Evolutionary conservation across 331 rosid species (phyloP), one percentile per base, ranked within the genome.

Genomic region (Rosa hybrid): DNA sequence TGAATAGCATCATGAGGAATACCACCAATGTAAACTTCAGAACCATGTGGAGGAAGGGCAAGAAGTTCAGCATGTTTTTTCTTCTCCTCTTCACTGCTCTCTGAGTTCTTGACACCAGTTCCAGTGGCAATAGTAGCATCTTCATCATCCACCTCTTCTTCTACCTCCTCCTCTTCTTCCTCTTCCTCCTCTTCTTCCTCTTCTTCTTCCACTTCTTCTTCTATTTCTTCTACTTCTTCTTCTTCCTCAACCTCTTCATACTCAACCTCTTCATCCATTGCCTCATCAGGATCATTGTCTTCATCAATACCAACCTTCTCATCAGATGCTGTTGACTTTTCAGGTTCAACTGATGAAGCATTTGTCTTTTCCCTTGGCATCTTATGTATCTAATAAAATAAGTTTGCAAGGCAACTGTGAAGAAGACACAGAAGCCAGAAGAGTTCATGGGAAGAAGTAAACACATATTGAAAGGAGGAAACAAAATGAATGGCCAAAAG

Each of bases 371-470:
- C 91, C 80, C 82, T 84, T 82, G 97, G 94, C 99, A 95, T 95
- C 94, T 87, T 90, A 88, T 46, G 82, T 83, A 89, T 86, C 91
- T 90, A 93, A 89, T 80, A 80, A 87, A 86, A 91, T 83, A 90
- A 85, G 89, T 90, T 93, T 84, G 97, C 87, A 90, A 92, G 90
- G 92, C 89, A 95, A 93, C 98, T 91, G 93, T 90, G 93, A 89
- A 87, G 94, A 93, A 91, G 96, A 91, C 97, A 93, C 97, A 87
- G 90, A 86, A 97, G 92, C 99, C 93, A 91, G 96, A 95, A 88
- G 91, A 93, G 86, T 85, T 95, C 96, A 90, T 88, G 97, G 98
- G 98, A 90, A 86, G 96, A 91, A 89, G 92, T 86, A 90, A 83
- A 84, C 83, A 89, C 89, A 90, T 86, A 90, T 84, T 82, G 93